A percentile compares a stretch with the other conserved stretches of the same genome.
Evolutionary conservation across 2,329 filamentous ascomycete species (phyloP).

Genomic region (Xenosphaeropsis pyriputrescens): DNA sequence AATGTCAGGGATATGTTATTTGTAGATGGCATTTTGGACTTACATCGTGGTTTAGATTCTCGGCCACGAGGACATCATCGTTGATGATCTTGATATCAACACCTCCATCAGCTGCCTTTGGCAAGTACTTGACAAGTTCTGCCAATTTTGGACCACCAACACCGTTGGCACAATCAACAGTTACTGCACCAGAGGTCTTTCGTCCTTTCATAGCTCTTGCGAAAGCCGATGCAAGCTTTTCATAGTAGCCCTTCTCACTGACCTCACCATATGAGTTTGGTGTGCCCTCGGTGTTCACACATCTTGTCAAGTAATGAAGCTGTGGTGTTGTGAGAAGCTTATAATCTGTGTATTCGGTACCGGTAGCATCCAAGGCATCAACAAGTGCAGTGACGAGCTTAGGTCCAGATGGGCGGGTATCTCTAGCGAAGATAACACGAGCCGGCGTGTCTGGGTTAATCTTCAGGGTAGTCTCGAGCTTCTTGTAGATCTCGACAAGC

Average conservation of each 20-base stretch:
- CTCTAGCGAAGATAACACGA: slow-evolving; percentile 77
- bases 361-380: slow-evolving; percentile 64
- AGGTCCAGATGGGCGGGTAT: slow-evolving; percentile 85
- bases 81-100: slow-evolving; percentile 81
- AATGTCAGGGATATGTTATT: slow-evolving; percentile 5
- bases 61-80: slow-evolving; percentile 81
- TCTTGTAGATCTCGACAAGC: slow-evolving; percentile 62
- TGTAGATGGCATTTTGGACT: slow-evolving; percentile 13
- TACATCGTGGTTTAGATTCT: slow-evolving; percentile 79
- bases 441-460: slow-evolving; percentile 57
- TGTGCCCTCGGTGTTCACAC: slow-evolving; percentile 82
- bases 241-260: slow-evolving; percentile 86
- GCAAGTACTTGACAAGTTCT: slow-evolving; percentile 74
- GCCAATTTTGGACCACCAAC: slow-evolving; percentile 84
- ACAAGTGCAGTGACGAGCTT: slow-evolving; percentile 66
- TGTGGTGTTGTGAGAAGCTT: slow-evolving; percentile 94
- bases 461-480: slow-evolving; percentile 60
- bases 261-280: slow-evolving; percentile 77
- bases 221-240: slow-evolving; percentile 80
- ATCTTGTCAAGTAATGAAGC: slow-evolving; percentile 89
- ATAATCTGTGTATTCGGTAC: slow-evolving; percentile 65
- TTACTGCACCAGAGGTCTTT: slow-evolving; percentile 59
- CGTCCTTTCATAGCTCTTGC: slow-evolving; percentile 66
- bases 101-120: slow-evolving; percentile 47
- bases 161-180: slow-evolving; percentile 92